Base-by-base conservation (phyloP, 176 grass and related monocot species). In the Metroxylon sagu region DNA sequence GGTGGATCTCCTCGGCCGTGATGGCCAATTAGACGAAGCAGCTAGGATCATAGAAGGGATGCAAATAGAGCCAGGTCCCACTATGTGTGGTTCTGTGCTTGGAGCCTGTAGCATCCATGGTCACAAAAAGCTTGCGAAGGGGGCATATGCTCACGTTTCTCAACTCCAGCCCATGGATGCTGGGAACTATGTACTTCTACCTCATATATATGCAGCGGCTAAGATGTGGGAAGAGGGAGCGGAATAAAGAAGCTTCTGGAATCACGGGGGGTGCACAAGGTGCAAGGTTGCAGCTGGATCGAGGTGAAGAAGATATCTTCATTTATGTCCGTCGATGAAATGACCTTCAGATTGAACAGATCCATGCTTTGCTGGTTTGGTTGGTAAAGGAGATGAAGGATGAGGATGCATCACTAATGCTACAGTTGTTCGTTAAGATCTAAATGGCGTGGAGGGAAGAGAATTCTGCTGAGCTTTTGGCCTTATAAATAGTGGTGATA, bases 121-220 rank as follows among this genome's bases (percentile, higher is more conserved):
- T 14, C 74, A 90, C 62, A 83, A 87, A 29, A 80, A 95, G 64
- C 85, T 83, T 25, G 83, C 77, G 0, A 83, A 87, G 83, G 67
- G 83, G 80, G 86, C 91, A 21, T 95, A 79, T 52, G 77, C 76
- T 48, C 80, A 50, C 77, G 80, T 95, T 16, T 87, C 90, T 30
- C 67, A 95, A 35, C 85, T 90, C 19, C 86, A 95, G 66, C 91
- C 91, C 6, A 62, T 29, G 39, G 90, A 95, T 80, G 79, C 91
- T n/a, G 91, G 86, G 59, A 95, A 95, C 57, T 95, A 95, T 79
- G 77, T 90, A 16, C 74, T 96, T n/a, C 66, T 90, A 48, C 77
- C 86, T 62, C 86, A 87, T 72, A 86, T 95, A 30, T 95, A 90
- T 79, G 79, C 67, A 53, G 79, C 61, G 59, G 91, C 83, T 60